Conservation (phyloP, 495 filamentous ascomycete genomes). For the Hypomontagnella submonticulosa region DNA sequence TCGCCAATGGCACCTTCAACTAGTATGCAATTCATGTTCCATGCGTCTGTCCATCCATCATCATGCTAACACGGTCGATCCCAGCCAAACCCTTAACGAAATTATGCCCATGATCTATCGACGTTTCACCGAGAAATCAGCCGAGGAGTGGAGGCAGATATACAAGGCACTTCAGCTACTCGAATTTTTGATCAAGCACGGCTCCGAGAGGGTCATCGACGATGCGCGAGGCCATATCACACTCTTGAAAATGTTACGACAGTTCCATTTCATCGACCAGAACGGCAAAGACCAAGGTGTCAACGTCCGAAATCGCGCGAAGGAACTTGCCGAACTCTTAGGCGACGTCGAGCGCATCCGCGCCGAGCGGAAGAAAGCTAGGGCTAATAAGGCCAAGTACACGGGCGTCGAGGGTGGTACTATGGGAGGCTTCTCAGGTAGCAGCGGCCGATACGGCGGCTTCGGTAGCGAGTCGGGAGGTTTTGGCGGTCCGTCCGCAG, state of each 20-base stretch:
- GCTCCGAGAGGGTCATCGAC: constrained; percentile 96
- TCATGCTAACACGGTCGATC: constrained; percentile 8
- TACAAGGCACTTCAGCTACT: constrained; percentile 98
- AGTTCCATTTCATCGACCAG: constrained; percentile 96
- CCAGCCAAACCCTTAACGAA: constrained; percentile 94
- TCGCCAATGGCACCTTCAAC: constrained; percentile 96
- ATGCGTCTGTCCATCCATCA: not conserved
- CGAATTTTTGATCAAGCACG: constrained; percentile 98
- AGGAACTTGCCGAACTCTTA: constrained; percentile 92
- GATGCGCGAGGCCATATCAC: constrained; percentile 95
- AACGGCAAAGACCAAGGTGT: constrained; percentile 99
- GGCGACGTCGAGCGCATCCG: constrained; percentile 94
- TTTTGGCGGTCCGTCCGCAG: constrained; percentile 71
- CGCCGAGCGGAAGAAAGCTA: constrained; percentile 92
- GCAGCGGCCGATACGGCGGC: constrained; percentile 78
- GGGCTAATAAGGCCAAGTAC: constrained; percentile 90
- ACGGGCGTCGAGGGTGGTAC: constrained; percentile 89
- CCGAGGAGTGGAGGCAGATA: constrained; percentile 99
- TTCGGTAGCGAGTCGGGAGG: constrained; percentile 78
- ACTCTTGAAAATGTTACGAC: constrained; percentile 95
- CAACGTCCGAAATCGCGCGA: constrained; percentile 96
- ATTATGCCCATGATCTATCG: constrained; percentile 99
- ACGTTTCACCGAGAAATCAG: constrained; percentile 96
- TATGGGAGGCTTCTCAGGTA: constrained; percentile 64
- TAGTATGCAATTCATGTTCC: constrained; percentile 72